A percentile compares a stretch with the other conserved stretches of the same genome.
phyloP scores from a whole-genome alignment of 306 rosid genomes.

The Vigna trinervia region DNA sequence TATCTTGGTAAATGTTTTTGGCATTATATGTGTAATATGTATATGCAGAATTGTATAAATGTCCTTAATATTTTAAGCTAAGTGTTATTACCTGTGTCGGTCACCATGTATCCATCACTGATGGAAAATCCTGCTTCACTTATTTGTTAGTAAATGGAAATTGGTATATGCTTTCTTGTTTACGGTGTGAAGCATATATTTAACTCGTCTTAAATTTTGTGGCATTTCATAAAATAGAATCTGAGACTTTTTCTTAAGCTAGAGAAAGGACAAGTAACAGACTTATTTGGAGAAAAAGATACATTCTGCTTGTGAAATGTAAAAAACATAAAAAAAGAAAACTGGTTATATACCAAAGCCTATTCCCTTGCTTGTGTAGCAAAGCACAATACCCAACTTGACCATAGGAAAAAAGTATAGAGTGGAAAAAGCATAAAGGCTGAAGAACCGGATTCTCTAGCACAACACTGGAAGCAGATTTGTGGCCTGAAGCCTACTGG shows the following conservation, averaged over 20 bases:
- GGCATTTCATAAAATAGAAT: conserved; percentile 40
- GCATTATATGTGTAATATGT: conserved; percentile 35
- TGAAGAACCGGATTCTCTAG: conserved; percentile 46
- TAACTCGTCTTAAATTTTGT: conserved; percentile 25
- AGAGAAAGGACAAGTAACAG: conserved; percentile 35
- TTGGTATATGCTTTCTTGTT: conserved; percentile 44
- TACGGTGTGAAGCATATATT: conserved; percentile 40
- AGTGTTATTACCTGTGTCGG: conserved; percentile 1
- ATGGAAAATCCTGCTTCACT: conserved; percentile 33
- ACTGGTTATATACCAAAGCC: conserved; percentile 14
- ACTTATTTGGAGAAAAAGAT: conserved; percentile 34
- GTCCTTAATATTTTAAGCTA: conserved; percentile 10
- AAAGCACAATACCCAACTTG: conserved; percentile 40
- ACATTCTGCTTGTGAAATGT: conserved; percentile 11
- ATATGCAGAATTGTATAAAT: conserved; percentile 42
- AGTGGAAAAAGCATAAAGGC: conserved; percentile 46
- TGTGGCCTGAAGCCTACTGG: conserved; percentile 5
- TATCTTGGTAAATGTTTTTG: conserved; percentile 35
- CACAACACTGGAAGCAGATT: conserved; percentile 36
- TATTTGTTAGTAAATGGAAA: conserved; percentile 8
- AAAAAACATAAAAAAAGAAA: conserved; percentile 31
- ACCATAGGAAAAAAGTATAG: conserved; percentile 29
- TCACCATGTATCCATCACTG: not conserved
- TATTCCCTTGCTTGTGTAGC: not conserved
- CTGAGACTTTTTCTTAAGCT: conserved; percentile 15